These are phyloP conservation scores for Aspergillus luchuensis DNA, from an alignment of 2,329 filamentous ascomycete genomes.

Conservation along the genomic window DNA sequence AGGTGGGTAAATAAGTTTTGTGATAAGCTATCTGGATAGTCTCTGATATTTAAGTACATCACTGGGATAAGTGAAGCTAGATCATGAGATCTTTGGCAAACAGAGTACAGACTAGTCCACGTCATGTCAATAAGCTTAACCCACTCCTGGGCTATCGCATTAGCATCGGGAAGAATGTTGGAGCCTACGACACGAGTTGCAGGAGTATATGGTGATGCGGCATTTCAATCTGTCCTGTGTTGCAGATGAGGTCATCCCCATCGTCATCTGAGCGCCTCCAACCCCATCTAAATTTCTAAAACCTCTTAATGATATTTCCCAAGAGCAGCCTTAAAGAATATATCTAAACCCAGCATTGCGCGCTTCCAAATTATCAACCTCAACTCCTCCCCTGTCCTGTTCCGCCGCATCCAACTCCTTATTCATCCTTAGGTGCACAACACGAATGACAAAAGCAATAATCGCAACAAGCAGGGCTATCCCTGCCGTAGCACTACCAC, in stretches of 20 bases:
- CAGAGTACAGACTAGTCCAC: background rate
- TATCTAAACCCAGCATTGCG: constrained; percentile 23
- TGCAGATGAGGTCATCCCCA: background rate
- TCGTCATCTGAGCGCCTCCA: too few species aligned
- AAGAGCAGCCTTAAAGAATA: constrained; percentile 17
- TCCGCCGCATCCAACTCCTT: constrained; percentile 31
- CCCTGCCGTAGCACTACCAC: constrained; percentile 38
- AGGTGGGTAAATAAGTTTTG: too few species aligned
- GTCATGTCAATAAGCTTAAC: background rate
- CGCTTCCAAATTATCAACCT: background rate
- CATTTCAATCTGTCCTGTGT: too few species aligned
- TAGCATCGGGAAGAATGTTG: background rate
- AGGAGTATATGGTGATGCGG: too few species aligned
- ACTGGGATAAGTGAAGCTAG: too few species aligned
- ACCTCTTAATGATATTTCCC: background rate
- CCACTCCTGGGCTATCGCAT: background rate
- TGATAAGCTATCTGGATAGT: too few species aligned
- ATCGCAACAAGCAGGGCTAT: constrained; percentile 39
- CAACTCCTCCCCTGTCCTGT: constrained; percentile 10
- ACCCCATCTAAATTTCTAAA: background rate
- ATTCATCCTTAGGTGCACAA: constrained; percentile 39
- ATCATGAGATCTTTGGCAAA: background rate
- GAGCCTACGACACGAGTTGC: background rate
- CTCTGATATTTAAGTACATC: background rate
- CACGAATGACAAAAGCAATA: constrained; percentile 37